Percentiles rank a stretch among this genome's conserved stretches.
Evolutionary conservation across 2,329 filamentous ascomycete genomes (phyloP).

Genomic region (Ambrosiella beaveri): DNA sequence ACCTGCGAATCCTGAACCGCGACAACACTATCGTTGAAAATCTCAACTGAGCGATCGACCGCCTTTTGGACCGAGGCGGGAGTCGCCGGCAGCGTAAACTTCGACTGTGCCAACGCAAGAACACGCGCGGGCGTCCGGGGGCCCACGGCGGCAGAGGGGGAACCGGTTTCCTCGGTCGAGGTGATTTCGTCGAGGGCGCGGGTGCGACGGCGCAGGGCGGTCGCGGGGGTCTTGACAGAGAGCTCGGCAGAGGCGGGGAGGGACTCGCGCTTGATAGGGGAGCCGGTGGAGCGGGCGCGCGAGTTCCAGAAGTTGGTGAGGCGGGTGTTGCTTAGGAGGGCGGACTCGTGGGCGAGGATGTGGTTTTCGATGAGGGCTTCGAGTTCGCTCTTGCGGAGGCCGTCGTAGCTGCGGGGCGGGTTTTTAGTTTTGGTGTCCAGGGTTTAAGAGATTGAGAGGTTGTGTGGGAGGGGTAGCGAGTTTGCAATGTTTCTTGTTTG

Average conservation of each 20-base stretch:
- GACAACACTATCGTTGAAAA: constrained; percentile 45
- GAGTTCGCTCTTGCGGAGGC: constrained; percentile 62
- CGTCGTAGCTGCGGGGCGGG: constrained; percentile 39
- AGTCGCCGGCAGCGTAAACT: constrained; percentile 61
- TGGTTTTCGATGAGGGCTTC: constrained; percentile 57
- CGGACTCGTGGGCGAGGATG: constrained; percentile 50
- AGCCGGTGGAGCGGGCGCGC: constrained; percentile 40
- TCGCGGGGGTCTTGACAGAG: constrained; percentile 22
- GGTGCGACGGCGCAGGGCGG: constrained; percentile 25
- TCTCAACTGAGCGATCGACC: constrained; percentile 53
- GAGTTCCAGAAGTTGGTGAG: constrained; percentile 62
- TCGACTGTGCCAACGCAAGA: constrained; percentile 34
- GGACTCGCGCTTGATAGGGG: constrained; percentile 42
- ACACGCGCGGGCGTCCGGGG: constrained; percentile 26
- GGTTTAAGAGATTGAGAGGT: neutral
- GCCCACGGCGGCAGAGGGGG: neutral
- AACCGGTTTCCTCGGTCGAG: constrained; percentile 20
- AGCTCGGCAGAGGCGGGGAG: constrained; percentile 23
- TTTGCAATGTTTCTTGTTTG: neutral
- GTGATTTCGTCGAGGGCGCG: constrained; percentile 28
- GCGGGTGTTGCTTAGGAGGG: constrained; percentile 43
- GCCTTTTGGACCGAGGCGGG: constrained; percentile 60
- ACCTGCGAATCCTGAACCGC: constrained; percentile 49
- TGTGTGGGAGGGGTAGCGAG: neutral
- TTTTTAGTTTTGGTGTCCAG: neutral